phyloP scores from a whole-genome alignment of 2,329 filamentous ascomycete species.

The Nemania sp. region DNA sequence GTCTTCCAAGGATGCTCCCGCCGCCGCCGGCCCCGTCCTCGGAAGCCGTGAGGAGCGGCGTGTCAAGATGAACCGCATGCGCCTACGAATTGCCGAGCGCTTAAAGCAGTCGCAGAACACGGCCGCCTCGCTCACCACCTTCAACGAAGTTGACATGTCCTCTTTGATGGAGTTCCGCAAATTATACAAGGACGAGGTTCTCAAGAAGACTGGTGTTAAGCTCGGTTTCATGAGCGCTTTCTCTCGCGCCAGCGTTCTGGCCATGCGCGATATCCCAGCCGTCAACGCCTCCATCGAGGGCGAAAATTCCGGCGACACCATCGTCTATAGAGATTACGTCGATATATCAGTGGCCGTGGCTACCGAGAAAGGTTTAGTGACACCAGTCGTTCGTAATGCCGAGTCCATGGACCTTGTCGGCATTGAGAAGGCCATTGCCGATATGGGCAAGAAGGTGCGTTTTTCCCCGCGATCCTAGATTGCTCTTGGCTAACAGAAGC shows the following conservation, averaged over 20 bases:
- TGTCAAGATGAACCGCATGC: constrained; percentile 99
- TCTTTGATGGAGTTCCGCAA: constrained; percentile 96
- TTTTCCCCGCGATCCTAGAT: background rate
- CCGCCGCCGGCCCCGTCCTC: constrained; percentile 47
- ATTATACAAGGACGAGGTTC: constrained; percentile 91
- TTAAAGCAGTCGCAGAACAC: constrained; percentile 99
- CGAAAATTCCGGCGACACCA: constrained; percentile 91
- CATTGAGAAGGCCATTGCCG: constrained; percentile 89
- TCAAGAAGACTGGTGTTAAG: constrained; percentile 96
- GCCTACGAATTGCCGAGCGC: constrained; percentile 92
- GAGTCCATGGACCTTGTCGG: constrained; percentile 85
- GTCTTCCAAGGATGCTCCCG: constrained; percentile 46
- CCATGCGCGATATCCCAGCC: constrained; percentile 91
- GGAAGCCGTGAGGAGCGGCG: constrained; percentile 86
- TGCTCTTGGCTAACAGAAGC: constrained; percentile 9
- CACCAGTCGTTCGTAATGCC: constrained; percentile 91
- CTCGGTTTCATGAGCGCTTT: constrained; percentile 99
- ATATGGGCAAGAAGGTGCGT: constrained; percentile 89
- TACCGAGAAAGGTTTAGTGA: constrained; percentile 96
- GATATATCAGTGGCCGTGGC: constrained; percentile 97
- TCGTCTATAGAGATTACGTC: constrained; percentile 97
- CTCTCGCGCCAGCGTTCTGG: constrained; percentile 83
- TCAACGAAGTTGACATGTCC: constrained; percentile 99
- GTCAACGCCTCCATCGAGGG: constrained; percentile 98
- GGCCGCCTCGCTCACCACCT: constrained; percentile 93